These are phyloP conservation scores for Pythium pyrilobum DNA, from an alignment of 352 stramenopile genomes.

Conservation along the genomic window DNA sequence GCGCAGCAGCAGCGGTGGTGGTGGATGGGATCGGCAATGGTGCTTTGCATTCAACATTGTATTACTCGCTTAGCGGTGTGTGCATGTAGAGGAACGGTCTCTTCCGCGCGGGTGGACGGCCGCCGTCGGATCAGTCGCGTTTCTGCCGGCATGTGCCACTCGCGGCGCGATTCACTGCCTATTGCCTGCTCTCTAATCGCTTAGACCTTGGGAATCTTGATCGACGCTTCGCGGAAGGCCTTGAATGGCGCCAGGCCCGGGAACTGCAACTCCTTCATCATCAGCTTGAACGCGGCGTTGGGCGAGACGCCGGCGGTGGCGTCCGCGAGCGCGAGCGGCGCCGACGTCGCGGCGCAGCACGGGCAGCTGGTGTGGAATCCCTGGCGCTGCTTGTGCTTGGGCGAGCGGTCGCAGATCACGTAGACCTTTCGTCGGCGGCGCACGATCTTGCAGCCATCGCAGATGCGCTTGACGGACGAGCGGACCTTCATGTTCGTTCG, in stretches of 20 bases:
- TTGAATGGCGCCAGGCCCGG: slow-evolving; percentile 70
- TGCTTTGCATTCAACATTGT: too few relatives aligned
- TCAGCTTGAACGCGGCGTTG: slow-evolving; percentile 90
- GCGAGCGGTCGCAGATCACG: slow-evolving; percentile 88
- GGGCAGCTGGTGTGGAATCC: slow-evolving; percentile 82
- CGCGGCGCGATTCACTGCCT: background rate
- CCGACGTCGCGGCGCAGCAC: slow-evolving; percentile 22
- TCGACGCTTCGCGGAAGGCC: slow-evolving; percentile 66
- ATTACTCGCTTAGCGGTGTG: too few relatives aligned
- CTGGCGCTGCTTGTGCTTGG: slow-evolving; percentile 93
- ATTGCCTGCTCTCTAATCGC: slow-evolving; percentile 15
- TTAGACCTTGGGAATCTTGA: slow-evolving; percentile 71
- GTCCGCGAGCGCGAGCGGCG: slow-evolving; percentile 18
- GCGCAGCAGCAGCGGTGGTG: too few relatives aligned
- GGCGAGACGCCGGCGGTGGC: slow-evolving; percentile 48
- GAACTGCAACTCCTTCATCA: slow-evolving; percentile 94
- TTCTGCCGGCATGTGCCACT: too few relatives aligned
- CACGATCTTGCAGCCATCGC: slow-evolving; percentile 90
- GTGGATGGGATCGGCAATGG: too few relatives aligned
- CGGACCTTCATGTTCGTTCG: slow-evolving; percentile 82
- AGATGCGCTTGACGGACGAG: slow-evolving; percentile 89
- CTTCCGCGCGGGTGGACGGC: too few relatives aligned
- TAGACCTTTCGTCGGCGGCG: slow-evolving; percentile 83
- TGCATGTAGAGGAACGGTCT: too few relatives aligned
- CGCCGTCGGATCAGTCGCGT: too few relatives aligned